Conservation (phyloP, 176 grass and related monocot genomes). For the Otatea glauca region DNA sequence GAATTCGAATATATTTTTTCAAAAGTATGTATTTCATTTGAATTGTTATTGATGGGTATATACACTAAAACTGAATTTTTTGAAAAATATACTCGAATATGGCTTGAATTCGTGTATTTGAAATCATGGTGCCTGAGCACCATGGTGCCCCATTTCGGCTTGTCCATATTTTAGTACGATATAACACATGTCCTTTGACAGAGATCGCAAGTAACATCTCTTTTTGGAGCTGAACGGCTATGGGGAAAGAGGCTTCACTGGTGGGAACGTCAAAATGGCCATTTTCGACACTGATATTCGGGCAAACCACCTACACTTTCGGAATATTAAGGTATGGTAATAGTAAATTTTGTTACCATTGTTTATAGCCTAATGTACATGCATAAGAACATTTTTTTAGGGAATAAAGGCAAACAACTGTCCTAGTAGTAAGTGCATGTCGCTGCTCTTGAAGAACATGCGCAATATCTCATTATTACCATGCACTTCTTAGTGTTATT, state of each 20-base stretch:
- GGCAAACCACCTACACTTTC: conserved; percentile 89
- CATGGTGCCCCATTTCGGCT: too few relatives aligned
- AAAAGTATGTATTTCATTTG: too few relatives aligned
- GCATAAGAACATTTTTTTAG: conserved; percentile 1
- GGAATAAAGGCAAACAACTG: neutral
- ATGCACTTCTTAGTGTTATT: neutral
- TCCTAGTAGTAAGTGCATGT: neutral
- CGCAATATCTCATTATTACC: neutral
- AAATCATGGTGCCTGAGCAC: too few relatives aligned
- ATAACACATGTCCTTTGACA: conserved; percentile 47
- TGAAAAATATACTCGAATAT: too few relatives aligned
- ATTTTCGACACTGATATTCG: conserved; percentile 99
- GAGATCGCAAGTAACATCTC: conserved; percentile 91
- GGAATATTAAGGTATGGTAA: conserved; percentile 91
- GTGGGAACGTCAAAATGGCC: conserved; percentile 94
- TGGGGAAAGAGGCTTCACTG: conserved; percentile 88
- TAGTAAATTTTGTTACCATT: conserved; percentile 19
- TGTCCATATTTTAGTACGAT: conserved; percentile 22
- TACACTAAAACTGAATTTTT: too few relatives aligned
- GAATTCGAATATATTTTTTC: too few relatives aligned
- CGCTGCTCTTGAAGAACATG: neutral
- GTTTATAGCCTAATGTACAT: neutral
- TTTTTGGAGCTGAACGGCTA: conserved; percentile 86
- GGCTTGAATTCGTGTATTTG: too few relatives aligned
- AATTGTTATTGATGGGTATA: too few relatives aligned